A percentile compares a stretch with the other conserved stretches of the same genome.
Evolutionary conservation across 1,139 yeast species (phyloP).

Genomic region (Suhomyces ambrosiae): DNA sequence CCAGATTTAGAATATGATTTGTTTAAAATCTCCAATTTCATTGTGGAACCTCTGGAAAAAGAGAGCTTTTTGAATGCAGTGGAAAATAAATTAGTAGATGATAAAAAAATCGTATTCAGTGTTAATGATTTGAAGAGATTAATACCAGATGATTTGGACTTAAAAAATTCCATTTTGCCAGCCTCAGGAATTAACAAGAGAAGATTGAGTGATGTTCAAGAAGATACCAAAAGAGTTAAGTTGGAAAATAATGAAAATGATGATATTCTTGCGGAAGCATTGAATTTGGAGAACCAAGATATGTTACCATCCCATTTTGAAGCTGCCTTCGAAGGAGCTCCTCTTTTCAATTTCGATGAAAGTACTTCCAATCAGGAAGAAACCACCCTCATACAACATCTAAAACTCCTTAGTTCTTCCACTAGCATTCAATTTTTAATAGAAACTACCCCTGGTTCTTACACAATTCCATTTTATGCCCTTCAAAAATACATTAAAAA

Average conservation of each 20-base stretch:
- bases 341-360: constrained; percentile 21
- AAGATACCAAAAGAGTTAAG: constrained; percentile 8
- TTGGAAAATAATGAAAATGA: constrained; percentile 15
- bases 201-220: constrained; percentile 13
- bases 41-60: constrained; percentile 45
- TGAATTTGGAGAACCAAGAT: constrained; percentile 5
- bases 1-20: constrained; percentile 41
- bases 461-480: constrained; percentile 43
- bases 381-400: constrained; percentile 35
- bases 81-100: constrained; percentile 44
- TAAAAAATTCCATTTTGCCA: constrained; percentile 51
- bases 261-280: constrained; percentile 12
- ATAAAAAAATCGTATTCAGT: constrained; percentile 45
- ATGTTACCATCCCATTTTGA: constrained; percentile 5
- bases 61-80: constrained; percentile 28
- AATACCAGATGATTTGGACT: constrained; percentile 47
- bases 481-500: constrained; percentile 51
- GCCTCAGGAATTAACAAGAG: constrained; percentile 10
- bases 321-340: constrained; percentile 12
- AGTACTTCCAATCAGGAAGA: constrained; percentile 11
- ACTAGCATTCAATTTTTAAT: constrained; percentile 21
- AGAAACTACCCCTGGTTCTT: constrained; percentile 45
- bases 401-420: constrained; percentile 51
- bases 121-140: constrained; percentile 55
- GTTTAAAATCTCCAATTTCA: constrained; percentile 38